Evolutionary conservation across 331 rosid genomes (phyloP).

Genomic region (Quercus lobata): DNA sequence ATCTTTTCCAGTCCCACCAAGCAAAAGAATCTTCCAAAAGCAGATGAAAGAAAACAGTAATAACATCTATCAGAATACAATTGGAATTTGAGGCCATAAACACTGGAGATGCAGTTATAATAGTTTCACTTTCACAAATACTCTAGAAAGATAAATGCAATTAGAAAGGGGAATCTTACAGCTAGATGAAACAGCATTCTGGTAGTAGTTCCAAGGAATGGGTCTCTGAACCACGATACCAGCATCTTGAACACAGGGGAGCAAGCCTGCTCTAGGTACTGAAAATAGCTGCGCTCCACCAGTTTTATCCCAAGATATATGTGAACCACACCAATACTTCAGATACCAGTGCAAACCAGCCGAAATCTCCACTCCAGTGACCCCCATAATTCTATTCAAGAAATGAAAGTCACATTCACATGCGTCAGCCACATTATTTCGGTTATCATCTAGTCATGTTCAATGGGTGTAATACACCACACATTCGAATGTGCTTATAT

Average conservation of each 20-base stretch:
- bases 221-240: constrained; percentile 60
- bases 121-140: neutral
- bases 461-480: neutral
- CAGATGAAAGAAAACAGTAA: constrained; percentile 19
- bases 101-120: neutral
- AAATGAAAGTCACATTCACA: constrained; percentile 9
- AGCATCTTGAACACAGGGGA: constrained; percentile 39
- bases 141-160: neutral
- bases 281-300: constrained; percentile 65
- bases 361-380: constrained; percentile 68
- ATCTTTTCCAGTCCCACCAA: constrained; percentile 89
- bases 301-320: constrained; percentile 87
- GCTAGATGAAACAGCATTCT: constrained; percentile 82
- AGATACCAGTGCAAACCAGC: constrained; percentile 79
- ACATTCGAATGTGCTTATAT: neutral
- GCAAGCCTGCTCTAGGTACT: constrained; percentile 45
- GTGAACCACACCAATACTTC: constrained; percentile 63
- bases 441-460: neutral
- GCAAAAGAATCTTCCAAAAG: constrained; percentile 58
- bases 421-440: neutral
- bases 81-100: constrained; percentile 10
- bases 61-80: constrained; percentile 3
- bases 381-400: constrained; percentile 46
- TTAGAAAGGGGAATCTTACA: constrained; percentile 41
- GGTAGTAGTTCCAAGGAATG: constrained; percentile 78